Percentiles rank a stretch among this genome's conserved stretches.
Evolutionary conservation across 2,329 filamentous ascomycete species (phyloP).

Genomic region (Amauroascus niger): DNA sequence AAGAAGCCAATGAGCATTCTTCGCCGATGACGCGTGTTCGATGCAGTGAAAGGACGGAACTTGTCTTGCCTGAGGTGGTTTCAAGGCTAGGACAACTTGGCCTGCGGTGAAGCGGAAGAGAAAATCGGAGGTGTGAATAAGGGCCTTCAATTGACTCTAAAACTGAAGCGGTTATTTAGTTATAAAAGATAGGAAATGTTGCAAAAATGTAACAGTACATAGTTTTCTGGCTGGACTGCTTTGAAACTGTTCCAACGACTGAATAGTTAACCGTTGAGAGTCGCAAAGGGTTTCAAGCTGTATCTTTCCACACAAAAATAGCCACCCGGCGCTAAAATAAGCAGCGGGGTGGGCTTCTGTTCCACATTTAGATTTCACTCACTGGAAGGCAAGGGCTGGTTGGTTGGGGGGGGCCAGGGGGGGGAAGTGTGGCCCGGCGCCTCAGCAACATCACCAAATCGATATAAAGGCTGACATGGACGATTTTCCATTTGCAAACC

Average conservation of each 20-base stretch:
- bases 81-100: slow-evolving; percentile 21
- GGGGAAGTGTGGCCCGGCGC: no score
- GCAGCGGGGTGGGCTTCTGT: background rate
- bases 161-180: background rate
- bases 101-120: background rate
- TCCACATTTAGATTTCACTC: slow-evolving; percentile 7
- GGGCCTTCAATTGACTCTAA: background rate
- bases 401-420: no score
- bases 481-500: slow-evolving; percentile 1
- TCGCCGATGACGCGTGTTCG: slow-evolving; percentile 28
- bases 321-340: slow-evolving; percentile 12
- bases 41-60: slow-evolving; percentile 36
- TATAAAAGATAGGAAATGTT: no score
- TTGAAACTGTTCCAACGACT: background rate
- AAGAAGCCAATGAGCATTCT: slow-evolving; percentile 19
- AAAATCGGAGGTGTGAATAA: background rate
- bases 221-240: background rate
- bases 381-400: background rate
- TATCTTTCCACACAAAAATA: slow-evolving; percentile 1
- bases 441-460: slow-evolving; percentile 2
- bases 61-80: slow-evolving; percentile 34
- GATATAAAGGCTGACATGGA: slow-evolving; percentile 12
- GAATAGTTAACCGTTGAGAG: background rate
- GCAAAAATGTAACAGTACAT: background rate
- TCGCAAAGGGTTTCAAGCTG: background rate